Conservation (phyloP, 2,329 filamentous ascomycete genomes). For the Arachnopeziza araneosa region DNA sequence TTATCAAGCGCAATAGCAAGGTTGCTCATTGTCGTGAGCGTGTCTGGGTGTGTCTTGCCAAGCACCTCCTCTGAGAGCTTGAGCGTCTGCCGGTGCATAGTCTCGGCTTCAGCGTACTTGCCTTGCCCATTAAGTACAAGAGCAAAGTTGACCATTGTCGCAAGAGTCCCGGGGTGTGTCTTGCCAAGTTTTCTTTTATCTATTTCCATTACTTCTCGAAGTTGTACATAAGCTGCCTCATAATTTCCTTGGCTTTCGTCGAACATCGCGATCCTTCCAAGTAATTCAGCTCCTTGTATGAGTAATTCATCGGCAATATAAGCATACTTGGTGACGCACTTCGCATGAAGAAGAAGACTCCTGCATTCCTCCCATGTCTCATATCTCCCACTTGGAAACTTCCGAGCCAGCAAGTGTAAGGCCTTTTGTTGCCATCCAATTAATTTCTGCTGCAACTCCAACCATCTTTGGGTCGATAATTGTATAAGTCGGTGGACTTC, state of each 20-base stretch:
- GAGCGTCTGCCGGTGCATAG: constrained; percentile 4
- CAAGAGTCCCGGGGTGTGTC: constrained; percentile 2
- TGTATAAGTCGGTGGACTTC: constrained; percentile 17
- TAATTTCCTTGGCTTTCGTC: not conserved
- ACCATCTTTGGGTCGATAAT: constrained; percentile 19
- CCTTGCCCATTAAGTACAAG: not conserved
- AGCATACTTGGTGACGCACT: not conserved
- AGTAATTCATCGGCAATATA: not conserved
- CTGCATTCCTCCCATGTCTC: constrained; percentile 5
- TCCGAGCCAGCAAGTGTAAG: constrained; percentile 2
- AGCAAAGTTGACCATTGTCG: constrained; percentile 7
- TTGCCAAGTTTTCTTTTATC: not conserved
- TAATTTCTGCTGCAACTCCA: constrained; percentile 2
- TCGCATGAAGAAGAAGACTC: constrained; percentile 6
- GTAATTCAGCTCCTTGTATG: not conserved
- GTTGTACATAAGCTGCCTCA: not conserved
- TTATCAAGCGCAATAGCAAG: not conserved
- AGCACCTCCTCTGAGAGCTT: constrained; percentile 4
- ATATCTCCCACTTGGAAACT: constrained; percentile 10
- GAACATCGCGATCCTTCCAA: constrained; percentile 1
- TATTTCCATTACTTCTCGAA: not conserved
- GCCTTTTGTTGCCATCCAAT: constrained; percentile 2
- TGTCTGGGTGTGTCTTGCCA: constrained; percentile 10
- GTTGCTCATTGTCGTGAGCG: not conserved
- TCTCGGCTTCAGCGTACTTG: constrained; percentile 6